Percentiles rank a stretch among this genome's conserved stretches.
Evolutionary conservation across 2,329 filamentous ascomycete genomes (phyloP).

Genomic region (Nemania sp.): DNA sequence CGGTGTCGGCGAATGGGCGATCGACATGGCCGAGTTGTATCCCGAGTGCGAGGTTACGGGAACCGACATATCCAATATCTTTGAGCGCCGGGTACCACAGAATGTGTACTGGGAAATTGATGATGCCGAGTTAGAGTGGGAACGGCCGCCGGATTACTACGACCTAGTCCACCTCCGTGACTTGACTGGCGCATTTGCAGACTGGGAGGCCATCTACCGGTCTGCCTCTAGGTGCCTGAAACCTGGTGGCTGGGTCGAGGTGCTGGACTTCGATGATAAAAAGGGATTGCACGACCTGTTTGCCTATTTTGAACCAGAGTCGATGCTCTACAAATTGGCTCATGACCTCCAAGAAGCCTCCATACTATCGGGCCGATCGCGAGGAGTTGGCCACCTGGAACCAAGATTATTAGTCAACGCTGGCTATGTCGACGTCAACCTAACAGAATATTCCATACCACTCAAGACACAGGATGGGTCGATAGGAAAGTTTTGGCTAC

Average conservation of each 20-base stretch:
- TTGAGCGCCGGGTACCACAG: slow-evolving; percentile 59
- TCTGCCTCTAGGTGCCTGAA: slow-evolving; percentile 58
- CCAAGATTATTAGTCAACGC: slow-evolving; percentile 50
- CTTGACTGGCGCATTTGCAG: slow-evolving; percentile 59
- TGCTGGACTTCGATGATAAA: slow-evolving; percentile 58
- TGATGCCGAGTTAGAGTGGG: slow-evolving; percentile 63
- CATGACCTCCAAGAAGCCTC: slow-evolving; percentile 50
- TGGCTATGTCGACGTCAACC: slow-evolving; percentile 57
- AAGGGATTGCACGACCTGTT: slow-evolving; percentile 45
- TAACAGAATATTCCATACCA: slow-evolving; percentile 54
- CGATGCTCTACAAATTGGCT: slow-evolving; percentile 49
- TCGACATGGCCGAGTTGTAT: slow-evolving; percentile 58
- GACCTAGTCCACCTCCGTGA: slow-evolving; percentile 62
- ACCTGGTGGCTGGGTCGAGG: slow-evolving; percentile 62
- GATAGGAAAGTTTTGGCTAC: slow-evolving; percentile 59
- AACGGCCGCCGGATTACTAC: slow-evolving; percentile 55
- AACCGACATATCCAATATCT: slow-evolving; percentile 63
- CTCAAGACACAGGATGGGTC: slow-evolving; percentile 51
- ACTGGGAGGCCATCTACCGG: slow-evolving; percentile 60
- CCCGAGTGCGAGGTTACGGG: slow-evolving; percentile 61
- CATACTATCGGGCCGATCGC: slow-evolving; percentile 50
- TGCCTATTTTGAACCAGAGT: slow-evolving; percentile 49
- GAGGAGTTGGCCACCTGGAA: slow-evolving; percentile 52
- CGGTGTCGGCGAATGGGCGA: slow-evolving; percentile 59
- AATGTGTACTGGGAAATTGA: slow-evolving; percentile 66